Evolutionary conservation across 1,139 yeast genomes (phyloP).

Genomic region (Candida smagusa): DNA sequence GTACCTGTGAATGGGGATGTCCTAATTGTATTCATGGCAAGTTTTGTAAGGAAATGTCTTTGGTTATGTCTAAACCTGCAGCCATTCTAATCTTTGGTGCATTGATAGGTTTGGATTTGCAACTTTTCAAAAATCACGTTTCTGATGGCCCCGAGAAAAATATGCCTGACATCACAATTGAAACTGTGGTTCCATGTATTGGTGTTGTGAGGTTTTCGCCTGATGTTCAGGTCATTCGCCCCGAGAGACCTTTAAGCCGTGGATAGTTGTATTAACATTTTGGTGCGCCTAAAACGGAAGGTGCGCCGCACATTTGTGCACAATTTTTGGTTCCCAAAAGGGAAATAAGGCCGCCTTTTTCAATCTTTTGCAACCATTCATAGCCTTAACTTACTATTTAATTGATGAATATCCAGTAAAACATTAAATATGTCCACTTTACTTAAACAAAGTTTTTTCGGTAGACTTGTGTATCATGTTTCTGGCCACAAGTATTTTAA

Average conservation of each 20-base stretch:
- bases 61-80: constrained; percentile 85
- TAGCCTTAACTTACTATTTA: too few relatives aligned
- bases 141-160: constrained; percentile 84
- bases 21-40: constrained; percentile 81
- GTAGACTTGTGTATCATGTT: constrained; percentile 28
- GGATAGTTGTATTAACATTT: too few relatives aligned
- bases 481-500: constrained; percentile 26
- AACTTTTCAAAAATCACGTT: constrained; percentile 33
- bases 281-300: too few relatives aligned
- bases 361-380: too few relatives aligned
- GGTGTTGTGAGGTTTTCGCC: constrained; percentile 54
- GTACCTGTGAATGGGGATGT: constrained; percentile 86
- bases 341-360: too few relatives aligned
- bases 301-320: too few relatives aligned
- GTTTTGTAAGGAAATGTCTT: constrained; percentile 73
- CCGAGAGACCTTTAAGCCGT: too few relatives aligned
- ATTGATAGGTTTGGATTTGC: constrained; percentile 45
- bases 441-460: constrained; percentile 32
- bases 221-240: constrained; percentile 50
- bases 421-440: constrained; percentile 10
- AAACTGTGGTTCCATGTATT: constrained; percentile 59
- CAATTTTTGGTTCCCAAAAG: too few relatives aligned
- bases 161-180: constrained; percentile 64
- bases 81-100: constrained; percentile 67
- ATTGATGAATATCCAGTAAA: too few relatives aligned